A percentile compares a stretch with the other conserved stretches of the same genome.
phyloP scores from a whole-genome alignment of 495 filamentous ascomycete species.

The Usnea hakonensis region DNA sequence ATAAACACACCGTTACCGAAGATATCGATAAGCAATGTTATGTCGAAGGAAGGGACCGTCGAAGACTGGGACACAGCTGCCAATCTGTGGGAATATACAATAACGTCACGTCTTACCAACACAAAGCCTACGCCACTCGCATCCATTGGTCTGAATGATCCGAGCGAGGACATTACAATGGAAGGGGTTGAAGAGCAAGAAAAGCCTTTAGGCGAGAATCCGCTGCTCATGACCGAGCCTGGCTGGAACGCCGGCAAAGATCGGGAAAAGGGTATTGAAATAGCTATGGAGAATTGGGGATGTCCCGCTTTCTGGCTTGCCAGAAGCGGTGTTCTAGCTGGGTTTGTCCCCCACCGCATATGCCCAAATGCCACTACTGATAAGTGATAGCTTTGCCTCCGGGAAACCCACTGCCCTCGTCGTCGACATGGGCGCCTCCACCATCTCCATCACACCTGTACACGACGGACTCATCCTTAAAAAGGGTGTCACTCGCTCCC shows the following conservation, averaged over 20 bases:
- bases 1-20: conserved; percentile 67
- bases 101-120: conserved; percentile 68
- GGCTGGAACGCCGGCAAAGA: conserved; percentile 84
- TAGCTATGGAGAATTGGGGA: conserved; percentile 93
- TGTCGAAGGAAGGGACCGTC: conserved; percentile 81
- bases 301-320: conserved; percentile 88
- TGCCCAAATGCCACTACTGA: background rate
- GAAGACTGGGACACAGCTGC: conserved; percentile 94
- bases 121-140: conserved; percentile 53
- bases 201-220: conserved; percentile 77
- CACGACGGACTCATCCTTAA: conserved; percentile 91
- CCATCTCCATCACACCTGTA: conserved; percentile 82
- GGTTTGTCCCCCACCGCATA: conserved; percentile 40
- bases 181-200: conserved; percentile 60
- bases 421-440: conserved; percentile 85
- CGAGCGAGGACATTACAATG: conserved; percentile 55
- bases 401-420: conserved; percentile 90
- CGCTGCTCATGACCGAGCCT: conserved; percentile 87
- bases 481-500: conserved; percentile 75
- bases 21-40: conserved; percentile 81
- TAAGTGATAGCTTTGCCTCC: conserved; percentile 58
- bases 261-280: conserved; percentile 84
- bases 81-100: conserved; percentile 81
- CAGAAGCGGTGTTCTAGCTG: conserved; percentile 55
- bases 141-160: conserved; percentile 70